phyloP scores from a whole-genome alignment of 768 basidiomycete species.

The Boletus eberwhitei region DNA sequence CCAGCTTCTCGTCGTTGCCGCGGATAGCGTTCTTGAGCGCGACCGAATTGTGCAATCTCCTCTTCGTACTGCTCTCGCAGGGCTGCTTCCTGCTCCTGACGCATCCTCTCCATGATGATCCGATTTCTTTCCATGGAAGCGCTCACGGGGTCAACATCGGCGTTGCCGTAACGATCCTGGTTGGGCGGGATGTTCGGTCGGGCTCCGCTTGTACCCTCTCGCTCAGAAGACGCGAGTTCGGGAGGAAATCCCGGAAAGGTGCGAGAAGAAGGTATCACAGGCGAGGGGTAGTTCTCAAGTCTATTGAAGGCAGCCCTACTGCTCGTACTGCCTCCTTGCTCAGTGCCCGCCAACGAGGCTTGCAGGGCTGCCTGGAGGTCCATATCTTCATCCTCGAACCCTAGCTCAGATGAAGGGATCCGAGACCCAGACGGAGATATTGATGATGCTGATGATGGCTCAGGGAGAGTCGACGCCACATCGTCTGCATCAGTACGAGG shows the following conservation, averaged over 20 bases:
- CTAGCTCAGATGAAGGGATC: conserved; percentile 19
- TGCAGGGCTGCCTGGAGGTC: conserved; percentile 86
- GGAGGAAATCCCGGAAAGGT: conserved; percentile 26
- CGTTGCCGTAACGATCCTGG: conserved; percentile 30
- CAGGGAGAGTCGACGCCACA: conserved; percentile 60
- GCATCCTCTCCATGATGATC: conserved; percentile 59
- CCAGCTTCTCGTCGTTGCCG: conserved; percentile 2
- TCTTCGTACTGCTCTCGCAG: conserved; percentile 55
- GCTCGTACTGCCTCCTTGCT: neutral
- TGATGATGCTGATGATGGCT: conserved; percentile 38
- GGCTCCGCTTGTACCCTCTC: conserved; percentile 12
- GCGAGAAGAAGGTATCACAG: conserved; percentile 26
- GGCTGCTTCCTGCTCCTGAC: conserved; percentile 62
- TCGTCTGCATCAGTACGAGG: conserved; percentile 70
- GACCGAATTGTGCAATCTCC: conserved; percentile 32
- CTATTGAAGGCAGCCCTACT: conserved; percentile 9
- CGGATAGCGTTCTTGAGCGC: conserved; percentile 6
- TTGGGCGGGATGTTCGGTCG: conserved; percentile 25
- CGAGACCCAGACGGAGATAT: conserved; percentile 11
- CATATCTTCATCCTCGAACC: conserved; percentile 79
- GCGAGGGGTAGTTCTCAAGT: conserved; percentile 15
- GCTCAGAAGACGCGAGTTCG: conserved; percentile 7
- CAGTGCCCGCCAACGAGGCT: conserved; percentile 57
- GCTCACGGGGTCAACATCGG: conserved; percentile 50
- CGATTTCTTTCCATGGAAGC: conserved; percentile 67